Base-by-base conservation (phyloP, 2,329 filamentous ascomycete genomes). In the Clonostachys sp. region DNA sequence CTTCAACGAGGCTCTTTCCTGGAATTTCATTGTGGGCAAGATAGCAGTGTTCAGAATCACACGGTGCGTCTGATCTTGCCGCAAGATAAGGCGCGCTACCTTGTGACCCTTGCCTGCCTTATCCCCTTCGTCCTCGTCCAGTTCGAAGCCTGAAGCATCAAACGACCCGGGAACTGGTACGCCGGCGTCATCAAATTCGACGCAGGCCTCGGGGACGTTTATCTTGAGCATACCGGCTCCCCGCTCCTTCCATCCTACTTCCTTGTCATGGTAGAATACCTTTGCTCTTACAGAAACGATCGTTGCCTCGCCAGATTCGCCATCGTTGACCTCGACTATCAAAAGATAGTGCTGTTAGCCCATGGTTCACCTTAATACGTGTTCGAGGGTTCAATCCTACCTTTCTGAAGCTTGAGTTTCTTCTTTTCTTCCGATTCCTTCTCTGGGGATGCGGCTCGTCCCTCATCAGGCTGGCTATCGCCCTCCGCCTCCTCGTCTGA, bases 31-130 rank as follows among this genome's bases (percentile, higher is more conserved):
- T 6, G 84, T 81, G 48, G 88, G 86, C 50, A 90, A 80, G 50
- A 97, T 77, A 1, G 84, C 82, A 2, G 87, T 89, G 68, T 97
- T 97, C 45, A 97, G 74, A 51, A 96, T 84, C 46, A 97, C 83
- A 18, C 90, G 82, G 58, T 91, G 84, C 1, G 89, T 94, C 50
- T 91, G 90, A 59, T 96, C 91, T 55, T 95, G 90, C 16, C 92
- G 86, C 83, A 96, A 91, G 51, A 97, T 80, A 54, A 97, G 80
- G 40, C 92, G 86, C 20, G 86, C 77, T 48, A 81, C 72, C 53
- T 77, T 77, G 45, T 71, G 66, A 16, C 56, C 54, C 49, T 56
- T 52, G 8, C 49, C 44, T 38, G 57, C 60, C 17, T 55, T 57
- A 5, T 55, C 60, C 39, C 59, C 65, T 12, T 62, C 63, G 2